phyloP scores from a whole-genome alignment of 345 rosid species.

The Eutrema japonicum region DNA sequence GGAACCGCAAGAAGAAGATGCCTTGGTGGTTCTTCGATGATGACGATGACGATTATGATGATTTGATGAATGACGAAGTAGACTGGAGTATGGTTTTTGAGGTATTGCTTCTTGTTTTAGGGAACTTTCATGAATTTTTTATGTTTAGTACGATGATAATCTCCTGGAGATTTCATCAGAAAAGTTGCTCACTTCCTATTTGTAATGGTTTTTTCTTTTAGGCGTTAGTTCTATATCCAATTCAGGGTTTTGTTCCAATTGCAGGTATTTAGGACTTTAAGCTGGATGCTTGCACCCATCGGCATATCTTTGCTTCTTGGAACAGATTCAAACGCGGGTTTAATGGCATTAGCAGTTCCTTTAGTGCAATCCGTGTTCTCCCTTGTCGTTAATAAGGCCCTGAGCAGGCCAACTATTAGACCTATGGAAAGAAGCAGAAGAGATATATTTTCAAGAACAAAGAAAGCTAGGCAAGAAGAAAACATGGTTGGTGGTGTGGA shows the following conservation, averaged over 20 bases:
- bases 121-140: neutral
- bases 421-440: conserved; percentile 48
- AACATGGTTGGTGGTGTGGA: conserved; percentile 31
- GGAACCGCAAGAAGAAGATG: conserved; percentile 44
- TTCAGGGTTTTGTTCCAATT: conserved; percentile 7
- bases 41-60: conserved; percentile 41
- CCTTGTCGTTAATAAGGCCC: conserved; percentile 57
- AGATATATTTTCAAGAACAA: conserved; percentile 51
- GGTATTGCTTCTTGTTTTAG: conserved; percentile 48
- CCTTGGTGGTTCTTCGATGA: conserved; percentile 59
- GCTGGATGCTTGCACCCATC: conserved; percentile 85
- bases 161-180: neutral
- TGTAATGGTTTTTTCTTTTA: neutral
- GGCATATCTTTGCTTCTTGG: conserved; percentile 71
- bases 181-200: conserved; percentile 9
- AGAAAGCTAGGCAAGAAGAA: conserved; percentile 42
- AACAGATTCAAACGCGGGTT: conserved; percentile 72
- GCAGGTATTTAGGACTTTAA: conserved; percentile 66
- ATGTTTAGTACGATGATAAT: neutral
- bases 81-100: conserved; percentile 62
- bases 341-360: conserved; percentile 92
- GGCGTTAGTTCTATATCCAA: conserved; percentile 6
- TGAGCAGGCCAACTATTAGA: conserved; percentile 50
- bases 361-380: conserved; percentile 69
- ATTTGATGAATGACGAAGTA: conserved; percentile 45